Conservation (phyloP, 169 alveolate genomes). For the Babesia bigemina region DNA sequence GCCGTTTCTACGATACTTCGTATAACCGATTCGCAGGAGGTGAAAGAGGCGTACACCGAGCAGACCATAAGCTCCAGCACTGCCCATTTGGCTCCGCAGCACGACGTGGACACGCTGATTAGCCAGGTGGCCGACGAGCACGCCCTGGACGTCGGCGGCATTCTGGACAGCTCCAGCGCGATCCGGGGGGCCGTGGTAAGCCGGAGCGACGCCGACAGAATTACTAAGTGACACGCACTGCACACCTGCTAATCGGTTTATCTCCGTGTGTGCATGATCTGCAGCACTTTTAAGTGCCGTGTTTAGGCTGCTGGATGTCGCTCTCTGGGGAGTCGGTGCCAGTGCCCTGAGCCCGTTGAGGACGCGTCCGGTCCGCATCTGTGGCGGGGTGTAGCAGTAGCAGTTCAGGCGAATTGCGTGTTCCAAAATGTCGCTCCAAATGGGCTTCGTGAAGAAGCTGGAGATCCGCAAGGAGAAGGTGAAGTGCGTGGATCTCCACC, state of each 20-base stretch:
- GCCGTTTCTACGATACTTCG: too few relatives aligned
- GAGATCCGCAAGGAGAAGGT: slow-evolving; percentile 93
- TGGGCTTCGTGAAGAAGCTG: slow-evolving; percentile 92
- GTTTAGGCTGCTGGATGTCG: too few relatives aligned
- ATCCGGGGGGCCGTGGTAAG: slow-evolving; percentile 14
- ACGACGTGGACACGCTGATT: slow-evolving; percentile 56
- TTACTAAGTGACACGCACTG: not conserved
- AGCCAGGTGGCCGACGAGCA: slow-evolving; percentile 63
- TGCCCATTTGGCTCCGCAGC: slow-evolving; percentile 47
- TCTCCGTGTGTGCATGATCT: not conserved
- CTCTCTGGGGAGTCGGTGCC: not conserved
- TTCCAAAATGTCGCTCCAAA: slow-evolving; percentile 88
- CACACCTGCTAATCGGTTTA: not conserved
- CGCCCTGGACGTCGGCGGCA: slow-evolving; percentile 50
- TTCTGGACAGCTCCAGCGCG: slow-evolving; percentile 22
- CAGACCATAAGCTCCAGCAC: slow-evolving; percentile 18
- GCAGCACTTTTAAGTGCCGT: too few relatives aligned
- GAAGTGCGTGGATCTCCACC: slow-evolving; percentile 95
- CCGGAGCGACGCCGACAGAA: slow-evolving; percentile 7
- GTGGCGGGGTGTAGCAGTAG: not conserved
- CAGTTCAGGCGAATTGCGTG: not conserved
- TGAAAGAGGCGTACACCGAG: slow-evolving; percentile 38
- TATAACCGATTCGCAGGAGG: slow-evolving; percentile 26
- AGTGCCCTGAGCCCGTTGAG: not conserved
- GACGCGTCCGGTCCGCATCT: not conserved